These are phyloP conservation scores for Cucumis sativus DNA, from an alignment of 306 rosid genomes.

Conservation along the genomic window Cucumber_9930_V3 NC_026659.2:793501-794000, in stretches of 20 bases:
- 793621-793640: not conserved
- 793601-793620: not conserved
- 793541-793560: too few species aligned
- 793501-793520: too few species aligned
- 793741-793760: not conserved
- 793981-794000: too few species aligned
- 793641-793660: not conserved
- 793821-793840: not conserved
- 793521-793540: too few species aligned
- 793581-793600: too few species aligned
- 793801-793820: not conserved
- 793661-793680: not conserved
- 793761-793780: not conserved
- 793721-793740: not conserved
- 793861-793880: not conserved
- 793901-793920: not conserved
- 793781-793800: not conserved
- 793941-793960: not conserved
- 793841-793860: not conserved
- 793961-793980: too few species aligned
- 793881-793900: not conserved
- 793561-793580: too few species aligned
- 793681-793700: not conserved
- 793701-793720: not conserved
- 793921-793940: not conserved